Conservation (phyloP, 2,329 filamentous ascomycete genomes). For the Diaporthe batatas region DNA sequence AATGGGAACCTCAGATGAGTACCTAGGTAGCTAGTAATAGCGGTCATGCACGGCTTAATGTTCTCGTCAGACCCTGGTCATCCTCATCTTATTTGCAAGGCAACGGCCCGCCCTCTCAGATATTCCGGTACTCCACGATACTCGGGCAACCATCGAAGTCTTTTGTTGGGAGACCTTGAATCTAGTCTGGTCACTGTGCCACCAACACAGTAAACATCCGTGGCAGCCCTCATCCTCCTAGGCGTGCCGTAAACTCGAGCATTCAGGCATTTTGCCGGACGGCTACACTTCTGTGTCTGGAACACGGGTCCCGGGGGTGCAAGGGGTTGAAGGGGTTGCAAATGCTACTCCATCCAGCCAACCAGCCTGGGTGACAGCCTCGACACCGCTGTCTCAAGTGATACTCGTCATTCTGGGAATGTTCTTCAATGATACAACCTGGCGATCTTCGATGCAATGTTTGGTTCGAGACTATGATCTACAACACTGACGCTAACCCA, state of each 20-base stretch:
- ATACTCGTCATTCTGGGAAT: conserved; percentile 12
- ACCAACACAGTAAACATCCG: neutral
- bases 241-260: neutral
- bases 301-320: conserved; percentile 6
- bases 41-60: neutral
- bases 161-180: neutral
- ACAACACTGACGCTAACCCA: conserved; percentile 15
- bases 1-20: neutral
- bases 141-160: too few species aligned
- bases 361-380: conserved; percentile 8
- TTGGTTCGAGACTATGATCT: conserved; percentile 32
- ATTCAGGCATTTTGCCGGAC: neutral
- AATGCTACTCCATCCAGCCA: conserved; percentile 2
- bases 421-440: conserved; percentile 3
- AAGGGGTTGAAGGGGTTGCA: conserved; percentile 29
- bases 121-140: neutral
- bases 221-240: neutral
- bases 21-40: neutral
- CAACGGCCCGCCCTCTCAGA: neutral
- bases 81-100: neutral
- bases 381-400: neutral
- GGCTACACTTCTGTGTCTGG: neutral
- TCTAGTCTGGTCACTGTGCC: conserved; percentile 8
- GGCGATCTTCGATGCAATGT: conserved; percentile 19
- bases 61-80: neutral